A percentile compares a stretch with the other conserved stretches of the same genome.
These are phyloP conservation scores for Alternaria brassicicola DNA, from an alignment of 2,329 filamentous ascomycete genomes.

Conservation along the genomic window DNA sequence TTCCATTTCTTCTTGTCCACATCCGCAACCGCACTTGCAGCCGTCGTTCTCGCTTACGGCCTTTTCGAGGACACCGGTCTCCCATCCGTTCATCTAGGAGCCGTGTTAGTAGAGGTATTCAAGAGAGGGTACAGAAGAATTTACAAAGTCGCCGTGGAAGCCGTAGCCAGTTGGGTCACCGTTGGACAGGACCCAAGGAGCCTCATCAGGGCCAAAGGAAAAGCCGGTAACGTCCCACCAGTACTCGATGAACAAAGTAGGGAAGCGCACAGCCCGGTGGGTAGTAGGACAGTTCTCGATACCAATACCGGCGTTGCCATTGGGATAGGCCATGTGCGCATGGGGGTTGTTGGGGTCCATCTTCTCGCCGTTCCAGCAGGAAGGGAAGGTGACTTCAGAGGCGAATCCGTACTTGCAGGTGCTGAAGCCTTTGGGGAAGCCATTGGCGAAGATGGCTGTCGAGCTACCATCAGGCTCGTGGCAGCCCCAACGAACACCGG, in stretches of 20 bases:
- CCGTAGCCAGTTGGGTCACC: conserved; percentile 48
- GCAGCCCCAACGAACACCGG: conserved; percentile 44
- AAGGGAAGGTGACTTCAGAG: conserved; percentile 45
- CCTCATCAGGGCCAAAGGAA: conserved; percentile 37
- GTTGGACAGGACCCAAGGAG: conserved; percentile 46
- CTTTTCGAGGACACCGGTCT: conserved; percentile 45
- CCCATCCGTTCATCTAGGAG: conserved; percentile 44
- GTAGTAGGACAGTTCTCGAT: conserved; percentile 43
- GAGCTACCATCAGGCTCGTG: conserved; percentile 31
- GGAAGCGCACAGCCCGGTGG: conserved; percentile 43
- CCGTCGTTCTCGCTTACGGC: conserved; percentile 41
- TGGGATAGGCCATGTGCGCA: conserved; percentile 51
- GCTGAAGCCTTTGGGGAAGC: conserved; percentile 47
- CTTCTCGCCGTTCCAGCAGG: conserved; percentile 47
- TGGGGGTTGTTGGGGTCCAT: conserved; percentile 40
- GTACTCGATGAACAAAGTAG: conserved; percentile 49
- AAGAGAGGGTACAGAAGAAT: not conserved
- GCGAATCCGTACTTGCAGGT: conserved; percentile 47
- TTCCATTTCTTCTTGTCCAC: conserved; percentile 44
- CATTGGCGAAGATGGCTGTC: conserved; percentile 34
- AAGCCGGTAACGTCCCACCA: conserved; percentile 48
- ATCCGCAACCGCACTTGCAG: conserved; percentile 49
- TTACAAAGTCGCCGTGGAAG: conserved; percentile 47
- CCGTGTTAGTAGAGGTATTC: not conserved
- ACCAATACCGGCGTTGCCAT: conserved; percentile 28